These are phyloP conservation scores for Fusarium nelsonii DNA, from an alignment of 2,329 filamentous ascomycete genomes.

Conservation along the genomic window DNA sequence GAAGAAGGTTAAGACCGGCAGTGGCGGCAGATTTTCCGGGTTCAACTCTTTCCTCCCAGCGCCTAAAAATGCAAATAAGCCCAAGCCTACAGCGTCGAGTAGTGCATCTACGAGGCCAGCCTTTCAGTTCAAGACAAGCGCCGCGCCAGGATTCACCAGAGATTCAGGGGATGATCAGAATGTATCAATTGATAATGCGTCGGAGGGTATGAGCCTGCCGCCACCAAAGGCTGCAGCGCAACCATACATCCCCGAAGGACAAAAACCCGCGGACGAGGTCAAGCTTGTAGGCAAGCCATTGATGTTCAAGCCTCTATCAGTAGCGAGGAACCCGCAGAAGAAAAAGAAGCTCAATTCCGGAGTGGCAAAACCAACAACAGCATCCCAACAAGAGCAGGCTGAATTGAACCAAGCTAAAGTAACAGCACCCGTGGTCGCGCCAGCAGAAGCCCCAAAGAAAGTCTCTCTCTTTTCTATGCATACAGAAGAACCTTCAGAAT, in stretches of 20 bases:
- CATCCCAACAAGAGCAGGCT: constrained; percentile 21
- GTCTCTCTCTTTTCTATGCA: constrained; percentile 78
- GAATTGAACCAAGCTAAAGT: constrained; percentile 38
- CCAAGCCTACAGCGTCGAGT: constrained; percentile 47
- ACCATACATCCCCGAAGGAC: constrained; percentile 66
- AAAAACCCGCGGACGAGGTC: constrained; percentile 72
- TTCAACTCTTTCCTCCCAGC: constrained; percentile 90
- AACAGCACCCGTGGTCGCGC: constrained; percentile 22
- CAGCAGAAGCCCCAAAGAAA: constrained; percentile 59
- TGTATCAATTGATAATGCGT: constrained; percentile 34
- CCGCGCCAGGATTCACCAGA: constrained; percentile 83
- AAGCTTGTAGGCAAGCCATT: constrained; percentile 82
- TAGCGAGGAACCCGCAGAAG: constrained; percentile 79
- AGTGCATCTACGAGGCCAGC: constrained; percentile 39
- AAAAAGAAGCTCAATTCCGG: constrained; percentile 64
- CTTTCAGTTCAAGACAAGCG: constrained; percentile 83
- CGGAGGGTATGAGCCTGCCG: constrained; percentile 52
- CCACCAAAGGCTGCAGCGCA: constrained; percentile 57
- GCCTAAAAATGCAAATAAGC: constrained; percentile 72
- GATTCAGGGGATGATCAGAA: constrained; percentile 53
- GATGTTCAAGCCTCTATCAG: constrained; percentile 91
- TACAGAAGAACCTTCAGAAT: constrained; percentile 53
- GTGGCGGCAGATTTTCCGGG: constrained; percentile 76
- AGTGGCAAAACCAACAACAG: constrained; percentile 22
- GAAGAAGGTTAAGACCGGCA: constrained; percentile 73